Conservation (phyloP, 768 basidiomycete genomes). For the Boletus sp. region DNA sequence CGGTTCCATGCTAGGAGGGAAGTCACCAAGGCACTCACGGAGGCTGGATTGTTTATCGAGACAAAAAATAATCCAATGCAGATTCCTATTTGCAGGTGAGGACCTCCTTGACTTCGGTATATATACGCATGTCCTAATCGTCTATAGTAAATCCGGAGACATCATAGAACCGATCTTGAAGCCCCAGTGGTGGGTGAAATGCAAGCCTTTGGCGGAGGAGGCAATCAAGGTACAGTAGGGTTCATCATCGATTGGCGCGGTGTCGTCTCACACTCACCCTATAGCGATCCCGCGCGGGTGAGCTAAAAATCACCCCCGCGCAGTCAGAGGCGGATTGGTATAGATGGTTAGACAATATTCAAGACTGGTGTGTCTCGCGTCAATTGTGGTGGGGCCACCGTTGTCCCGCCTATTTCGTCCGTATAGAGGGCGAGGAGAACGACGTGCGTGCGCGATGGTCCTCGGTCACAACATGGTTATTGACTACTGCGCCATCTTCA, state of each 20-base stretch:
- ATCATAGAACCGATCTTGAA: conserved; percentile 93
- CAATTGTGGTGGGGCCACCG: conserved; percentile 99
- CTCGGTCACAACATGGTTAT: not conserved
- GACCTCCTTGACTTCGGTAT: not conserved
- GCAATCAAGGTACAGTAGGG: conserved; percentile 65
- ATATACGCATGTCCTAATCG: conserved; percentile 1
- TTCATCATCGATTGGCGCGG: not conserved
- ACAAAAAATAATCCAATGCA: conserved; percentile 97
- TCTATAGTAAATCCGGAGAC: conserved; percentile 86
- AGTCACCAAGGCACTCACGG: conserved; percentile 81
- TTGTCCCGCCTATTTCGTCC: conserved; percentile 90
- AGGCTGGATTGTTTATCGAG: conserved; percentile 81
- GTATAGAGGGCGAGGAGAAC: conserved; percentile 69
- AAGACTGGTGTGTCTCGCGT: conserved; percentile 99
- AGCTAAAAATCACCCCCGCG: conserved; percentile 79
- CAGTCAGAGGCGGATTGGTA: conserved; percentile 93
- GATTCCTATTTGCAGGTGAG: conserved; percentile 85
- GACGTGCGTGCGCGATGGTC: conserved; percentile 45
- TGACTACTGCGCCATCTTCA: conserved; percentile 24
- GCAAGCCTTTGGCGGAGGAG: conserved; percentile 86
- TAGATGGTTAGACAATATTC: conserved; percentile 90
- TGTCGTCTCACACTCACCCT: not conserved
- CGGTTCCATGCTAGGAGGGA: conserved; percentile 89
- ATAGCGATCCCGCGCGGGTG: conserved; percentile 86
- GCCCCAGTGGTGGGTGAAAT: conserved; percentile 99